Percentiles rank a stretch among this genome's conserved stretches.
Evolutionary conservation across 108 stramenopile species (phyloP).

Genomic region (Tribonema minus): DNA sequence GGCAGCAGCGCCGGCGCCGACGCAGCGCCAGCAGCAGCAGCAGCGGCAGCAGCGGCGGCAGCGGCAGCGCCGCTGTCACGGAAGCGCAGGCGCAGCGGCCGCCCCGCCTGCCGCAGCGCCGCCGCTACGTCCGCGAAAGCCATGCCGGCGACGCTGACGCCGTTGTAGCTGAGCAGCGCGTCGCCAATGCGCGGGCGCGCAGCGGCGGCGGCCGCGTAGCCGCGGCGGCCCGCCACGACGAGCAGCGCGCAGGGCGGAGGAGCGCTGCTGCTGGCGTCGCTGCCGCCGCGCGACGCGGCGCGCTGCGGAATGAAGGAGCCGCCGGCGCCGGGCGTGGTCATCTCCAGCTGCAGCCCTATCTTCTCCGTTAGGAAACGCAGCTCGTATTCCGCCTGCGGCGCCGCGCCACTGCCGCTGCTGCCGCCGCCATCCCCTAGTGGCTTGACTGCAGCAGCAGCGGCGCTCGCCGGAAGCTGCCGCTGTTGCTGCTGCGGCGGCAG

Average conservation of each 20-base stretch:
- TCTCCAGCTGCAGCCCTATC: slow-evolving; percentile 23
- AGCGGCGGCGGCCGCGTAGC: slow-evolving; percentile 8
- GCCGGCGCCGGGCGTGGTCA: neutral
- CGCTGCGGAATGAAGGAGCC: too few species aligned
- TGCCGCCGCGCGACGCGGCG: too few species aligned
- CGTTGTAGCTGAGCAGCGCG: slow-evolving; percentile 9
- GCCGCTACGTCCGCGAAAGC: neutral
- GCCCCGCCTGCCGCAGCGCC: slow-evolving; percentile 8
- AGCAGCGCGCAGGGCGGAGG: too few species aligned
- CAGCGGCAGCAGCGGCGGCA: too few species aligned
- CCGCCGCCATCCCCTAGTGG: too few species aligned
- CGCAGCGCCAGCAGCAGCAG: too few species aligned
- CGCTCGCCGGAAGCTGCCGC: too few species aligned
- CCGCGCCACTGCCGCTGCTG: too few species aligned
- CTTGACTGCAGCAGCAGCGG: too few species aligned
- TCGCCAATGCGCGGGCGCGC: neutral
- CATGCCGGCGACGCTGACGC: slow-evolving; percentile 2
- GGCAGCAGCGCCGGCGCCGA: too few species aligned
- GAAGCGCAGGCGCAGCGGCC: slow-evolving; percentile 33
- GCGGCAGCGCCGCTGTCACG: neutral
- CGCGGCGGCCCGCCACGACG: neutral
- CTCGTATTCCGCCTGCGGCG: slow-evolving; percentile 17
- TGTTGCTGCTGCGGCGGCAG: too few species aligned
- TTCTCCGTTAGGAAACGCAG: slow-evolving; percentile 1
- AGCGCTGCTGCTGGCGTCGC: too few species aligned